A percentile compares a stretch with the other conserved stretches of the same genome.
Conservation (phyloP, 768 basidiomycete genomes). For the Auriscalpium orientale region DNA sequence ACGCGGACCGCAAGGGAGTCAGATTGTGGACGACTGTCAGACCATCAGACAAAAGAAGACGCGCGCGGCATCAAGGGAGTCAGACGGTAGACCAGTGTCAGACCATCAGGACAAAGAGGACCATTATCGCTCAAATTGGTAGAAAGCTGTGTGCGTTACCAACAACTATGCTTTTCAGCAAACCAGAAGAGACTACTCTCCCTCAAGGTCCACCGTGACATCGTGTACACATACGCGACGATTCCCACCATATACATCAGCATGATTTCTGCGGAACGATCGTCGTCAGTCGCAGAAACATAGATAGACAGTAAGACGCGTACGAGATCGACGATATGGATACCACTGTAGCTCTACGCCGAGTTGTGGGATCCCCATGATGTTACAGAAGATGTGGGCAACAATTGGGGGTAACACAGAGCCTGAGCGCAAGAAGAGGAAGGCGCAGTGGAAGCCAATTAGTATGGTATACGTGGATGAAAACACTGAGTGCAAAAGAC, state of each 20-base stretch:
- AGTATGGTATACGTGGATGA: slow-evolving; percentile 87
- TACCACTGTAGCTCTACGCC: slow-evolving; percentile 45
- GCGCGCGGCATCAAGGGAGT: too few relatives aligned
- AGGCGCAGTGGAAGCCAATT: slow-evolving; percentile 82
- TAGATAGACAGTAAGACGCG: slow-evolving; percentile 20
- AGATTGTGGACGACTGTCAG: too few relatives aligned
- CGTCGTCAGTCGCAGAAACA: slow-evolving; percentile 5
- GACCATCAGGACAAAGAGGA: too few relatives aligned
- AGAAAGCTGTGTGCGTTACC: not conserved
- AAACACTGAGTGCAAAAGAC: slow-evolving; percentile 46
- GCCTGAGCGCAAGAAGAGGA: slow-evolving; percentile 78
- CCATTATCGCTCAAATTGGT: too few relatives aligned
- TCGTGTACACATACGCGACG: slow-evolving; percentile 44
- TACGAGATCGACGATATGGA: slow-evolving; percentile 45
- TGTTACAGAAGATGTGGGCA: slow-evolving; percentile 88
- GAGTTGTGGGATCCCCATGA: slow-evolving; percentile 84
- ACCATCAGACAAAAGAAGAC: too few relatives aligned
- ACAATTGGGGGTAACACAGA: slow-evolving; percentile 72
- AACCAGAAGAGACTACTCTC: slow-evolving; percentile 37
- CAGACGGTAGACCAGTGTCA: too few relatives aligned
- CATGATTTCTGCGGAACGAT: slow-evolving; percentile 38
- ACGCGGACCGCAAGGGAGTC: too few relatives aligned
- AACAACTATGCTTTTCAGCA: not conserved
- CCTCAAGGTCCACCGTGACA: slow-evolving; percentile 43
- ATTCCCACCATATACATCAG: slow-evolving; percentile 54